Evolutionary conservation across 2,329 filamentous ascomycete species (phyloP), one percentile per base, ranked within the genome.

Genomic region (Teratosphaeria viscida): DNA sequence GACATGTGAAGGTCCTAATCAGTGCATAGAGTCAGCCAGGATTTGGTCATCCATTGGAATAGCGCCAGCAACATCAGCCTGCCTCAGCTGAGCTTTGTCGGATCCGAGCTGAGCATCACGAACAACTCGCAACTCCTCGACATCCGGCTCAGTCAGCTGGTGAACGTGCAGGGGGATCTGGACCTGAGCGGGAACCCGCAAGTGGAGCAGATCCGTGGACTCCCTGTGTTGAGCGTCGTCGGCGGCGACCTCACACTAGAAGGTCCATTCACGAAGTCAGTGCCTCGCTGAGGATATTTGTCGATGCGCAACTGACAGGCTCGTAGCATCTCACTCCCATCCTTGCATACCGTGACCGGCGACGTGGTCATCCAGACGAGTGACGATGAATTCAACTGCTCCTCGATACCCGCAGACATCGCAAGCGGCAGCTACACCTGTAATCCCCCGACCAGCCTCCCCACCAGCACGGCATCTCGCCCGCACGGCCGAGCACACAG

Each of bases 131-230:
- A 60, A 27, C 39, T 60, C 11, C 14, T 3, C 14, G 34, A 53
- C 14, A 7, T 60, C 10, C 35, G 35, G 11, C 6, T 60, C 19
- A 14, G 8, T 12, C 27, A 32, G 12, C 35, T 60, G 32, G 59
- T 60, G 35, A 60, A 60, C 19, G 56, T 60, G 23, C 59, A 60
- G 34, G 59, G 59, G 2, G 27, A 49, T 23, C 8, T 60, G 5
- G 47, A 34, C 5, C n/a, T 60, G 6, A 26, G 10, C 27, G 52
- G 34, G 23, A 57, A 57, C 32, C 47, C 43, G 14, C 59, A 54
- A 35, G 23, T 60, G 3, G 27, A 57, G 26, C 16, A 54, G n/a
- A 35, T 60, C 19, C 14, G 10, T 34, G 59, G 59, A 8, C 35
- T 60, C 7, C 49, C 39, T 19, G 35, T 47, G 2, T 26, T 60